Evolutionary conservation across 108 stramenopile species (phyloP), one percentile per base, ranked within the genome.

Genomic region (Seminavis robusta): DNA sequence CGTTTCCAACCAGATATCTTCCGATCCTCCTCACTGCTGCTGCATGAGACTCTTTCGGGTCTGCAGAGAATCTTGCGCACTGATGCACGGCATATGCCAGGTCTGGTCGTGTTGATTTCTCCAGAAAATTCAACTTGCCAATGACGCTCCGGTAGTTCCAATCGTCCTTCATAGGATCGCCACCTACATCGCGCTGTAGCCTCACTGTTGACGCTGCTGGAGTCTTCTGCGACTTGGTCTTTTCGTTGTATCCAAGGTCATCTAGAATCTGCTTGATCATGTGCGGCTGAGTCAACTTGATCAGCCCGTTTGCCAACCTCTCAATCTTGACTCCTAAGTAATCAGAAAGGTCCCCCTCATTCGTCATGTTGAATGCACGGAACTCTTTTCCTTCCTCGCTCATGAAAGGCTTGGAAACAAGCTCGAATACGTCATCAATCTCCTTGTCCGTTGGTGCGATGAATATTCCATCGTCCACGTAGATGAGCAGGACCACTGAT

Each of bases 401-500:
- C n/a, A n/a, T n/a, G n/a, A n/a, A n/a, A n/a, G n/a, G n/a, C 23
- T 64, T 34, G 6, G 10, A 4, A 26, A 20, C 6, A 29, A 27
- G 11, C n/a, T n/a, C 26, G 19, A 83, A 34, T 4, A 61, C 36
- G 0, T 61, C 26, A 11, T 67, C 41, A 16, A 80, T 71, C 15
- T 62, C 38, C 15, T 13, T 36, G 30, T 52, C 42, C 16, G 54
- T 41, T 33, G 59, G 53, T n/a, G 73, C 74, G 19, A 47, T 44
- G 13, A 77, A 43, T 9, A 83, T 75, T 23, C 47, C 52, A 44
- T 82, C 74, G 38, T 82, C 73, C 1, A 62, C 63, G 48, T 77
- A 82, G 0, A 82, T 20, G 20, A 74, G 52, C 21, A 58, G 72
- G 10, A 77, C 61, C 32, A 61, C 48, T 16, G 34, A 45, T 4